Evolutionary conservation across 208 protist species (phyloP).

Genomic region (Trypanosomatidae sp.): DNA sequence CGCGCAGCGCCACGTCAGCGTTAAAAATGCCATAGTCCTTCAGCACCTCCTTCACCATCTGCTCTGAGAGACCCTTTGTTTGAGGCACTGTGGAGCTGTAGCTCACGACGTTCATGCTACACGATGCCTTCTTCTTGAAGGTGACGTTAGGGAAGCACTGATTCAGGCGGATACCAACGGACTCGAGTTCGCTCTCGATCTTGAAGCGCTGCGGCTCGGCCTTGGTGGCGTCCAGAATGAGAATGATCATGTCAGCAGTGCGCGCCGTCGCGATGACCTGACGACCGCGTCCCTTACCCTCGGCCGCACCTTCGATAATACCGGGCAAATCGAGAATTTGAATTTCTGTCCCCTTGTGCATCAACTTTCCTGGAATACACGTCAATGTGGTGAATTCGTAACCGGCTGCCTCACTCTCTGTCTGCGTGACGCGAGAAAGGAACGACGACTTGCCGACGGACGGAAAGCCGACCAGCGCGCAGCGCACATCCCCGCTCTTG

Average conservation of each 20-base stretch:
- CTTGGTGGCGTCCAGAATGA: conserved; percentile 97
- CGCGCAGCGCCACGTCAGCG: conserved; percentile 95
- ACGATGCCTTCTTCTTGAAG: conserved; percentile 92
- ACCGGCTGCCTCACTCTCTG: conserved; percentile 94
- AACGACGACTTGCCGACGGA: conserved; percentile 99
- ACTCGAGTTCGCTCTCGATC: conserved; percentile 95
- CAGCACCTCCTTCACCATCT: conserved; percentile 93
- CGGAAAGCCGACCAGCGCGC: conserved; percentile 93
- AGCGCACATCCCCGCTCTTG: conserved; percentile 94
- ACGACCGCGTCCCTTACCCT: conserved; percentile 95
- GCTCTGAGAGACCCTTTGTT: conserved; percentile 84
- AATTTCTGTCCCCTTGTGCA: conserved; percentile 96
- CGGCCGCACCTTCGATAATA: conserved; percentile 98
- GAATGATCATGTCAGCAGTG: conserved; percentile 97
- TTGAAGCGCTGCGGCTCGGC: conserved; percentile 91
- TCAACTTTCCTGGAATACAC: conserved; percentile 97
- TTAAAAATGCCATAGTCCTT: conserved; percentile 97
- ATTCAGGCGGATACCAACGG: conserved; percentile 97
- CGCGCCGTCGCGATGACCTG: conserved; percentile 98
- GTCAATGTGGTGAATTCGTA: conserved; percentile 99
- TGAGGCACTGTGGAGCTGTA: conserved; percentile 89
- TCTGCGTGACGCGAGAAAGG: conserved; percentile 96
- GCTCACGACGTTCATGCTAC: conserved; percentile 91
- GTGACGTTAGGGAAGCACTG: conserved; percentile 93
- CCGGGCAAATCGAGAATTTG: conserved; percentile 99